Evolutionary conservation across 768 basidiomycete species (phyloP), one percentile per base, ranked within the genome.

Genomic region (Boletellus emodensis): DNA sequence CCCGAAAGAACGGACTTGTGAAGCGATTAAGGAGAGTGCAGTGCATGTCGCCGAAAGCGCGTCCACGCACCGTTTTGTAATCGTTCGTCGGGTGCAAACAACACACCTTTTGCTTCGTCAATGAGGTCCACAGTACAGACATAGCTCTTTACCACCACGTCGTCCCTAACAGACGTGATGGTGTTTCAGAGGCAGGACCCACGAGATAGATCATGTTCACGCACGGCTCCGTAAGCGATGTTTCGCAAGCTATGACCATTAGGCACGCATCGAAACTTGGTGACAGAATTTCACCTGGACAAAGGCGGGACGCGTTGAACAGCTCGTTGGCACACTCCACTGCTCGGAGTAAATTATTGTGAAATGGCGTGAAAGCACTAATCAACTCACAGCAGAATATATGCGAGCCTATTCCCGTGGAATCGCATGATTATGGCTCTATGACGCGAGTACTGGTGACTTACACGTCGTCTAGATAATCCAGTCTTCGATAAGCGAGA

Each of bases 1-100:
- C 90, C 90, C 24, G 90, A 90, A 40, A 93, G 72, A 51, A 93
- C 90, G 17, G 90, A 92, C 90, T 93, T 56, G 54, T 13, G 40
- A 28, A 36, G 20, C 36, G 39, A 20, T 52, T 44, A 55, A 53
- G 18, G 35, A 28, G 12, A 39, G 33, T 20, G 15, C 18, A 17
- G 10, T 26, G 30, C 48, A 47, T 17, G 30, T 32, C 36, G 48
- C 11, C 30, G 3, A 11, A 40, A 18, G 40, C 28, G 53, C 50
- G 64, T 71, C 67, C 71, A 76, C 75, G 75, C 68, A 87, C 90
- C 43, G 90, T 93, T 72, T 92, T 93, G 70, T 92, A 93, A 67
- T 93, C 90, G 62, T 93, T 93, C 4, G 89, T 84, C 0, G 90
- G 90, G 59, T 87, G 85, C 15, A 93, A 69, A 3, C 87, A 89